Percentiles rank a stretch among this genome's conserved stretches.
Evolutionary conservation across 257 asterid genomes (phyloP).

Genomic region (Solanum paucissectum): DNA sequence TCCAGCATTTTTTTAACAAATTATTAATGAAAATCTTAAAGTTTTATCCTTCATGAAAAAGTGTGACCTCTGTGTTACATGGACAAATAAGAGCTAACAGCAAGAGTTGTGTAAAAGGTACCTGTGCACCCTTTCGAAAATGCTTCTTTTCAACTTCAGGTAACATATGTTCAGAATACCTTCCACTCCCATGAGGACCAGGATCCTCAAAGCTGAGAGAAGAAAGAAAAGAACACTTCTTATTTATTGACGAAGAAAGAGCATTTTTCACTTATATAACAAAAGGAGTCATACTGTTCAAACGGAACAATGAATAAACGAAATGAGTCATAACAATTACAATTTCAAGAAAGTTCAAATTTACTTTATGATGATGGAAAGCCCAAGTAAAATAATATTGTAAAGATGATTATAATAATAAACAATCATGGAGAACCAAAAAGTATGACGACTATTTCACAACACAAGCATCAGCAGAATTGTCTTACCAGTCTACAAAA

Average conservation of each 20-base stretch:
- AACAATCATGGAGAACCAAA: not conserved
- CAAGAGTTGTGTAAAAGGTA: slow-evolving; percentile 18
- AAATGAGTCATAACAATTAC: not conserved
- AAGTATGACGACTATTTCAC: not conserved
- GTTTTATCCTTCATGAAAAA: not conserved
- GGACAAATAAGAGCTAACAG: not conserved
- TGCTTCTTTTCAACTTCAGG: slow-evolving; percentile 94
- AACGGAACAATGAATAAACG: not conserved
- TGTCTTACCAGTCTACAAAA: slow-evolving; percentile 80
- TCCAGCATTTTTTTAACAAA: not conserved
- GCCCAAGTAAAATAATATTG: not conserved
- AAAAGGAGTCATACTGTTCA: not conserved
- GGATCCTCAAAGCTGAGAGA: slow-evolving; percentile 92
- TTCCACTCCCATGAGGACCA: slow-evolving; percentile 98
- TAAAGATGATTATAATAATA: not conserved
- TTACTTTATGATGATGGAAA: not conserved
- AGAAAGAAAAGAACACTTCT: not conserved
- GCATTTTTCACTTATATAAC: not conserved
- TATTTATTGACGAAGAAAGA: not conserved
- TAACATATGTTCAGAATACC: slow-evolving; percentile 84
- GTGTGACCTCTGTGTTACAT: not conserved
- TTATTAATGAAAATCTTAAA: not conserved
- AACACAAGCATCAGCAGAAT: not conserved
- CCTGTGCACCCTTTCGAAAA: slow-evolving; percentile 99
- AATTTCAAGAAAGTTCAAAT: not conserved